Percentiles rank a stretch among this genome's conserved stretches.
Evolutionary conservation across 257 asterid genomes (phyloP).

Genomic region (Capsicum chinense): DNA sequence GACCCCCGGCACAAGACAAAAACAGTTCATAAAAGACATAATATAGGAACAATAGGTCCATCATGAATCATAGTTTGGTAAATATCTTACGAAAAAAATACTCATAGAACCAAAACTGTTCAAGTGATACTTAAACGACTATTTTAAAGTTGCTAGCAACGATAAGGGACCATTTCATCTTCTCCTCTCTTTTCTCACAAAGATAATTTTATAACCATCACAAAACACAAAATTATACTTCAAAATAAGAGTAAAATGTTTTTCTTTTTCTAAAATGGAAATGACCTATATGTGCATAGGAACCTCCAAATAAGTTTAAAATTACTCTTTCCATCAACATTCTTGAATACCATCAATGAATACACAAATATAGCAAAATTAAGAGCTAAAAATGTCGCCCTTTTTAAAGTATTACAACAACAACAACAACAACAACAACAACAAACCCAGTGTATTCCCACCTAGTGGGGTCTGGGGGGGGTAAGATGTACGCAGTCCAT

Average conservation of each 20-base stretch:
- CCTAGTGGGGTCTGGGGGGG: too few species aligned
- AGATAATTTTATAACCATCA: neutral
- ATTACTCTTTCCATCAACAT: neutral
- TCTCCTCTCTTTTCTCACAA: neutral
- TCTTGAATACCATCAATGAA: neutral
- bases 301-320: neutral
- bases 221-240: neutral
- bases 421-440: too few species aligned
- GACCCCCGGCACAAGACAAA: too few species aligned
- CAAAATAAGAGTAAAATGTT: too few species aligned
- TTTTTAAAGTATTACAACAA: neutral
- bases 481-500: too few species aligned
- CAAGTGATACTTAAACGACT: too few species aligned
- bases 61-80: conserved; percentile 59
- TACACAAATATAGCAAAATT: neutral
- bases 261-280: neutral
- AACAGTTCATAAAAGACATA: too few species aligned
- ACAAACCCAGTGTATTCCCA: too few species aligned
- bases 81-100: too few species aligned
- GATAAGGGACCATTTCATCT: too few species aligned
- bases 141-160: too few species aligned
- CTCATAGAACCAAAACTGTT: too few species aligned
- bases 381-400: neutral
- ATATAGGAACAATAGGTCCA: conserved; percentile 40
- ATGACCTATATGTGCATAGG: neutral